Evolutionary conservation across 768 basidiomycete species (phyloP).

Genomic region (Tulasnella calospora): DNA sequence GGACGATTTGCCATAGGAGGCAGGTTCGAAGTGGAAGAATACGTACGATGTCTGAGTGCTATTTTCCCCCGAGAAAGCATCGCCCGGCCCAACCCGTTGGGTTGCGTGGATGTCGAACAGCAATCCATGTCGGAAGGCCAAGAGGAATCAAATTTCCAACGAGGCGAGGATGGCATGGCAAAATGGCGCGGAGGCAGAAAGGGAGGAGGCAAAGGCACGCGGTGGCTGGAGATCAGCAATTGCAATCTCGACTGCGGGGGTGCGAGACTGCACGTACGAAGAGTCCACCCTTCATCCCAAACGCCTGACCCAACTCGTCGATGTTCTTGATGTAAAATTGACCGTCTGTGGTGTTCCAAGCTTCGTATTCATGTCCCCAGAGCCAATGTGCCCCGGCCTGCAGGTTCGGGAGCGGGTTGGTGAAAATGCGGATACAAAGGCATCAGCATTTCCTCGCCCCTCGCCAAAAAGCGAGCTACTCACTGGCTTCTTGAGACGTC

Average conservation of each 20-base stretch:
- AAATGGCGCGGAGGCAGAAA: background rate
- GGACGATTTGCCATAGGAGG: background rate
- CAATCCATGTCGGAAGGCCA: too few relatives aligned
- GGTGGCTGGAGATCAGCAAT: background rate
- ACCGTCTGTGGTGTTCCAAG: slow-evolving; percentile 27
- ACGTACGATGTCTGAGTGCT: too few relatives aligned
- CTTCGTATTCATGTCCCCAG: slow-evolving; percentile 31
- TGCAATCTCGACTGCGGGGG: slow-evolving; percentile 13
- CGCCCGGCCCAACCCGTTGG: too few relatives aligned
- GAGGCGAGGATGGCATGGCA: background rate
- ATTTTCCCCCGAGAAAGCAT: too few relatives aligned
- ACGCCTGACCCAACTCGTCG: background rate
- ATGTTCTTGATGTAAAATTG: slow-evolving; percentile 29
- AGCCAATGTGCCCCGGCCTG: slow-evolving; percentile 28
- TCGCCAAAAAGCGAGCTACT: background rate
- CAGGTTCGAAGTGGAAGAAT: background rate
- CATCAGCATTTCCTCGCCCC: background rate
- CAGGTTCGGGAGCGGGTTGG: too few relatives aligned
- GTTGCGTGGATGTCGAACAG: too few relatives aligned
- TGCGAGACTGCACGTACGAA: background rate
- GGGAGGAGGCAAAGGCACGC: background rate
- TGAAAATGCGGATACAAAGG: background rate
- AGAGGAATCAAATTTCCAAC: too few relatives aligned
- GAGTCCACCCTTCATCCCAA: slow-evolving; percentile 21
- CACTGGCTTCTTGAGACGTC: background rate